Base-by-base conservation (phyloP, 2,329 filamentous ascomycete species). In the Lachnellula arida region DNA sequence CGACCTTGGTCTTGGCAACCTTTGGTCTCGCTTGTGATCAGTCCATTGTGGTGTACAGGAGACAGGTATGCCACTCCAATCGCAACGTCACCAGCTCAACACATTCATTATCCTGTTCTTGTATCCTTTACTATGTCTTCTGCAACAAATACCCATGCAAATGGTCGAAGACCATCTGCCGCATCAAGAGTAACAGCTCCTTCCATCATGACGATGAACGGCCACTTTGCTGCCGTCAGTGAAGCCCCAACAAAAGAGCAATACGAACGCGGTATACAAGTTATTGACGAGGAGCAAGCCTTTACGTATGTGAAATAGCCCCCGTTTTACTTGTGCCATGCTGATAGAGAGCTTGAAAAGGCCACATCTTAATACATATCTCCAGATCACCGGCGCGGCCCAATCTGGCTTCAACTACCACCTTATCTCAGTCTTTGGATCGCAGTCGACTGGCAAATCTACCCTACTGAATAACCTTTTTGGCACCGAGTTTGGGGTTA, bases 361-460 rank as follows among this genome's bases (percentile, higher is more conserved):
- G 74, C 75, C 83, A 56, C 84, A 89, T 68, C 78, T 99, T 67
- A 87, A 86, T 68, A 83, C 85, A 57, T 99, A 99, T 73, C 84
- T 99, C 64, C 81, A 83, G 63, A 77, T 85, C 63, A 89, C 91
- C 71, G 81, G 88, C 68, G 85, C 96, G 65, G 88, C 91, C 65
- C 85, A 89, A 59, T 86, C 92, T 61, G 94, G 94, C 70, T 99
- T 99, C 83, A 96, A 97, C 77, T 99, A 99, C 76, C 94, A 99
- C 75, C 84, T 99, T 70, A 97, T 99, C 71, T 97, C 93, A 68
- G 94, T 99, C 68, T 99, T 99, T 73, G 94, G 94, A 44, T 97
- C 93, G 56, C 94, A 99, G 78, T 97, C 94, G 22, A 99, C 94
- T 37, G 94, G 94, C 65, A 99, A 99, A 77, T 97, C 94, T 46